Percentiles rank a stretch among this genome's conserved stretches.
phyloP scores from a whole-genome alignment of 257 asterid genomes.

The Cruciata laevipes region DNA sequence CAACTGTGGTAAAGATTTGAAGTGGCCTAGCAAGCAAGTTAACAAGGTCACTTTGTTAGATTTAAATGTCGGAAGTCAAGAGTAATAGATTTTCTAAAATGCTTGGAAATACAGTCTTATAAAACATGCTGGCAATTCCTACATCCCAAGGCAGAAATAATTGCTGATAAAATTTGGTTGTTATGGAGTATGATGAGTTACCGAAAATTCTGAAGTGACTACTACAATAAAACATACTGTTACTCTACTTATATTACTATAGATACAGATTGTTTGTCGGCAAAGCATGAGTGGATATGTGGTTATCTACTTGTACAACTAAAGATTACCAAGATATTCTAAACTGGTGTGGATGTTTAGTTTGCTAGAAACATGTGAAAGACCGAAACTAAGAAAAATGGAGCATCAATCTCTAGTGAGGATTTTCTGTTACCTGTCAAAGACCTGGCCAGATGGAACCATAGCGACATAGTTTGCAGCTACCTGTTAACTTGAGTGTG shows the following conservation, averaged over 20 bases:
- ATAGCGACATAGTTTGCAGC: constrained; percentile 95
- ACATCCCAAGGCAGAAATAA: not conserved
- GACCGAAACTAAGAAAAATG: not conserved
- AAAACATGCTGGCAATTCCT: not conserved
- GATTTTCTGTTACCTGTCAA: constrained; percentile 58
- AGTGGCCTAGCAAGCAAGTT: not conserved
- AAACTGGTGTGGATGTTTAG: not conserved
- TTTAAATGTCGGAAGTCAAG: not conserved
- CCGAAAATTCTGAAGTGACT: not conserved
- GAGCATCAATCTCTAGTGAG: not conserved
- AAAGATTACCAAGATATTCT: too few relatives aligned
- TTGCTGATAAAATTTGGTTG: not conserved
- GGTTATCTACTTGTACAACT: not conserved
- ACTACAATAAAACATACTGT: not conserved
- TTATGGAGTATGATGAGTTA: not conserved
- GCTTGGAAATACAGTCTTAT: not conserved
- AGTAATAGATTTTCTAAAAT: not conserved
- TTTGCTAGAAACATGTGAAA: not conserved
- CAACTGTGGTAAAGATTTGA: not conserved
- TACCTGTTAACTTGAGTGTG: constrained; percentile 44
- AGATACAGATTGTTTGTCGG: not conserved
- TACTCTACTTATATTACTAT: not conserved
- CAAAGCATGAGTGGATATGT: not conserved
- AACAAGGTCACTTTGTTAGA: not conserved
- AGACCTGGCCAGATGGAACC: constrained; percentile 97